Base-by-base conservation (phyloP, 345 rosid genomes). In the Kernera saxatilis region DNA sequence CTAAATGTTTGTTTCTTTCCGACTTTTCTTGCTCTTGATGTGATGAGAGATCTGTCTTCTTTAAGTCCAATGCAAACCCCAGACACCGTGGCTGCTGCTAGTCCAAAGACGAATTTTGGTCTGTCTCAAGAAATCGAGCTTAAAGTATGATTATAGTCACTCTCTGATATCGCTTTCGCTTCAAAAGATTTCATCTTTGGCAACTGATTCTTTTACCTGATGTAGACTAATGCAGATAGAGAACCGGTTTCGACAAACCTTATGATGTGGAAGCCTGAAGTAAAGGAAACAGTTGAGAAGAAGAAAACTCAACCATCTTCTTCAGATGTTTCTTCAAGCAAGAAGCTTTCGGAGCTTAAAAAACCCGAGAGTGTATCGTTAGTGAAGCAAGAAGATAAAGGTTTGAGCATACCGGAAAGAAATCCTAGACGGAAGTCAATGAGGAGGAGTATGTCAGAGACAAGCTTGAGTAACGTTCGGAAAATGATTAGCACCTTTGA, bases 401-500 rank as follows among this genome's bases (percentile, higher is more conserved):
- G 1, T 33, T 58, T 59, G 57, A 27, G 9, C 51, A 65, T 43
- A 40, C 61, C 17, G 40, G 52, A 80, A 72, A 52, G 2, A n/a
- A 44, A 22, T 29, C 19, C 48, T 39, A 74, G 71, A 36, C 44
- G 5, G 68, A 65, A 36, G 40, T 50, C 70, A 32, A 48, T 67
- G 40, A 51, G 68, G 65, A 45, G 63, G 54, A 74, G 83, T 77
- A 77, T 79, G 19, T 46, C 65, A 10, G 76, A 74, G 78, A 86
- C 76, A 77, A 74, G 64, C 72, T 80, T 82, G 43, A 81, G 80
- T 83, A 86, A 74, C 73, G 89, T 93, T 67, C 79, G 82, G 80
- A 86, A 86, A 65, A 83, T 91, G 96, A 85, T 87, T 61, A 86
- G 84, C 74, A 87, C 69, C 65, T 93, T 93, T 51, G 93, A 93